phyloP scores from a whole-genome alignment of 495 filamentous ascomycete species.

The Hypoxylon cercidicola region DNA sequence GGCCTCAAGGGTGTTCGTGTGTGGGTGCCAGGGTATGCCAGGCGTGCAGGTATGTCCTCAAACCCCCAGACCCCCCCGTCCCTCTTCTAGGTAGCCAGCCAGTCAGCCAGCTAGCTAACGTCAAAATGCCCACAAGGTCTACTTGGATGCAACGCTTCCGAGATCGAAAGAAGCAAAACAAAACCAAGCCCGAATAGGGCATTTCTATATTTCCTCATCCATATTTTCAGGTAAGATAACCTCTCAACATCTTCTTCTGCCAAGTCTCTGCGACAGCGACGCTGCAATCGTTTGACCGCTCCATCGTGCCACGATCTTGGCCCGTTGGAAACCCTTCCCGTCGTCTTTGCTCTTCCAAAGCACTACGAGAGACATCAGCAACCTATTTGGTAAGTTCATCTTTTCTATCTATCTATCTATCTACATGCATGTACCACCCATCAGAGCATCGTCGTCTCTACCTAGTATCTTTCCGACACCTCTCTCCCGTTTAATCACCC shows the following conservation, averaged over 20 bases:
- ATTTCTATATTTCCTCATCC: conserved; percentile 20
- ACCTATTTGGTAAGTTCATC: conserved; percentile 20
- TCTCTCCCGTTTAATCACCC: no score
- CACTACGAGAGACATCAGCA: conserved; percentile 32
- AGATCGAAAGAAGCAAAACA: conserved; percentile 22
- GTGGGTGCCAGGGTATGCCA: no score
- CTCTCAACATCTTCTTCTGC: not conserved
- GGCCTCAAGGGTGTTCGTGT: no score
- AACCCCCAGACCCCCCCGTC: no score
- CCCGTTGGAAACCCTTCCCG: conserved; percentile 8
- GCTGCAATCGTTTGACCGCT: not conserved
- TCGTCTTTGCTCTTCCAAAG: conserved; percentile 22
- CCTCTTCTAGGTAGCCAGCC: no score
- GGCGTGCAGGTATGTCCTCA: no score
- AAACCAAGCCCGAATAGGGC: conserved; percentile 27
- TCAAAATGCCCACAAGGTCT: conserved; percentile 1
- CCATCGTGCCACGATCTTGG: conserved; percentile 2
- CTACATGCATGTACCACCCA: not conserved
- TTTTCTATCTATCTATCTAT: conserved; percentile 13
- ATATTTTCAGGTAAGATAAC: not conserved
- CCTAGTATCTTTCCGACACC: not conserved
- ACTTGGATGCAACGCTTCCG: conserved; percentile 18
- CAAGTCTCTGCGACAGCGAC: not conserved
- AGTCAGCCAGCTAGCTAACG: not conserved
- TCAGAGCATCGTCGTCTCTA: not conserved